Evolutionary conservation across 2,329 filamentous ascomycete species (phyloP).

Genomic region (Sclerotinia glacialis): DNA sequence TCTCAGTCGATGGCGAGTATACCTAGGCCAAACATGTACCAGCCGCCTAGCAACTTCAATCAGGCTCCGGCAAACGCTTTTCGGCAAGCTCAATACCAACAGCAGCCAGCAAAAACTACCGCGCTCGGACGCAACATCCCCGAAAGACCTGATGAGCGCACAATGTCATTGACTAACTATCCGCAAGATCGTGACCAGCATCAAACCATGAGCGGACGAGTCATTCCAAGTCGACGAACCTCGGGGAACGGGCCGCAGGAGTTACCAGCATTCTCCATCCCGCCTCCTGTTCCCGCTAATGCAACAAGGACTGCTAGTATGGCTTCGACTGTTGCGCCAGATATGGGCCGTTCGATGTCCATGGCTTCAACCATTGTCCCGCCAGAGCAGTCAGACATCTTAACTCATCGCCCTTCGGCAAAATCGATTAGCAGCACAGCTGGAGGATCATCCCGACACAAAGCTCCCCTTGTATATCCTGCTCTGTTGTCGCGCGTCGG

Average conservation of each 20-base stretch:
- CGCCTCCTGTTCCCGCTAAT: conserved; percentile 44
- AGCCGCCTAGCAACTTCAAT: conserved; percentile 60
- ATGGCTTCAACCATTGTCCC: conserved; percentile 82
- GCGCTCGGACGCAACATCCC: conserved; percentile 89
- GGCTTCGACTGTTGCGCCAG: conserved; percentile 45
- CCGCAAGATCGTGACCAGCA: conserved; percentile 73
- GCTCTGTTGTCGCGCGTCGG: conserved; percentile 90
- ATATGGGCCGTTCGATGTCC: conserved; percentile 72
- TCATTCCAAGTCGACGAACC: conserved; percentile 74
- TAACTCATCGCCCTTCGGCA: conserved; percentile 55
- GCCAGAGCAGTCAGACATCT: conserved; percentile 51
- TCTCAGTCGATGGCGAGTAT: conserved; percentile 88
- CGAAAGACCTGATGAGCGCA: conserved; percentile 84
- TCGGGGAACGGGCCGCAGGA: conserved; percentile 37
- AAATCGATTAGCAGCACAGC: conserved; percentile 39
- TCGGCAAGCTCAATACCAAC: conserved; percentile 72
- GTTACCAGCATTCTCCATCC: conserved; percentile 32
- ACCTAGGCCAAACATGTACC: conserved; percentile 70
- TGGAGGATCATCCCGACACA: conserved; percentile 37
- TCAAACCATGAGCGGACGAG: conserved; percentile 89
- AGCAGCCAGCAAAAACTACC: conserved; percentile 70
- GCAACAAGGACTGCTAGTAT: conserved; percentile 60
- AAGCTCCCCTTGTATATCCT: conserved; percentile 86
- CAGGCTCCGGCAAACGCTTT: conserved; percentile 71
- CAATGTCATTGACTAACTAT: conserved; percentile 93